A percentile compares a stretch with the other conserved stretches of the same genome.
These are phyloP conservation scores for Peniophora sp. DNA, from an alignment of 1,284 basidiomycete species.

Conservation along the genomic window DNA sequence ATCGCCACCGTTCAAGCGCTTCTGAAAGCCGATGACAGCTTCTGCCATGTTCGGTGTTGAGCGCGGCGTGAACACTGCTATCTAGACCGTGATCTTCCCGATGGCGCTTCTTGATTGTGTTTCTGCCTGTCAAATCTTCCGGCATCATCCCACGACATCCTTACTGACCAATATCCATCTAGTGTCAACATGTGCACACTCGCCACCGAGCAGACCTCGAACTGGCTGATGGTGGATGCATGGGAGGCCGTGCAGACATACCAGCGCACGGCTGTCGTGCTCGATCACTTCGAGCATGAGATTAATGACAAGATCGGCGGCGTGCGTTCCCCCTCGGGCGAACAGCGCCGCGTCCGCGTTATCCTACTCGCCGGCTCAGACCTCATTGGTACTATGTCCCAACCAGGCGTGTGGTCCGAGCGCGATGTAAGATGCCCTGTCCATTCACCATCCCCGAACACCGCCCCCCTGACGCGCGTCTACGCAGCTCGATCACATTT, in stretches of 20 bases:
- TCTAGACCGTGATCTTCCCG: too few relatives aligned
- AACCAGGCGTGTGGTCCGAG: slow-evolving; percentile 97
- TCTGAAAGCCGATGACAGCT: too few relatives aligned
- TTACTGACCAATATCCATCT: slow-evolving; percentile 6
- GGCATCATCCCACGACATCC: background rate
- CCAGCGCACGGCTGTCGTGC: slow-evolving; percentile 91
- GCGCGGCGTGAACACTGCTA: too few relatives aligned
- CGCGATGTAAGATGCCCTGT: slow-evolving; percentile 60
- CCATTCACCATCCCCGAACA: slow-evolving; percentile 4
- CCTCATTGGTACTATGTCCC: slow-evolving; percentile 95
- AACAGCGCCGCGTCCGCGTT: slow-evolving; percentile 60
- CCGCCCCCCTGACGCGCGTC: slow-evolving; percentile 1
- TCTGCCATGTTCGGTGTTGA: too few relatives aligned
- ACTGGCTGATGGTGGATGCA: slow-evolving; percentile 89
- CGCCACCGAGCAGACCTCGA: slow-evolving; percentile 73
- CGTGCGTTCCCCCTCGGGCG: slow-evolving; percentile 55
- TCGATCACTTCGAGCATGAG: slow-evolving; percentile 93
- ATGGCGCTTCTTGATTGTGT: too few relatives aligned
- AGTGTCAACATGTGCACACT: slow-evolving; percentile 87
- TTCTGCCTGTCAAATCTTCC: too few relatives aligned
- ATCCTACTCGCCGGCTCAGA: slow-evolving; percentile 98
- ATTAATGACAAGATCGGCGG: slow-evolving; percentile 80
- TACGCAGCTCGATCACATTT: slow-evolving; percentile 84
- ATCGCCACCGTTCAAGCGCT: too few relatives aligned
- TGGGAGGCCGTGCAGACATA: slow-evolving; percentile 96